Conservation (phyloP, 495 filamentous ascomycete genomes). For the Terfezia boudieri region DNA sequence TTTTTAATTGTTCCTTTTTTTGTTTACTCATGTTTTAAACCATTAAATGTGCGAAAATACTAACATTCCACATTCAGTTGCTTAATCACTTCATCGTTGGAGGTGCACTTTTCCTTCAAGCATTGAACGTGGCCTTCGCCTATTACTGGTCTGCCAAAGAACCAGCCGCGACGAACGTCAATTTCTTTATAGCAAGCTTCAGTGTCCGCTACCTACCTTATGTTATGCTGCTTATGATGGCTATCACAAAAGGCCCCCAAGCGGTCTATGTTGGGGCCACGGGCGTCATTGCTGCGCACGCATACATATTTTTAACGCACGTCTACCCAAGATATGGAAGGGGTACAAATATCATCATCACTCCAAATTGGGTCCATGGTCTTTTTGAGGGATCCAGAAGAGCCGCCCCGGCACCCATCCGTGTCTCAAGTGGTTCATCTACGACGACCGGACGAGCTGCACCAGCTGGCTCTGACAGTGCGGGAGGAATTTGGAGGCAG, state of each 20-base stretch:
- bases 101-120: slow-evolving; percentile 12
- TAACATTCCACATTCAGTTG: background rate
- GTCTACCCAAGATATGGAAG: slow-evolving; percentile 16
- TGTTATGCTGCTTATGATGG: slow-evolving; percentile 15
- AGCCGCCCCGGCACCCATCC: background rate
- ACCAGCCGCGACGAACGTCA: slow-evolving; percentile 4
- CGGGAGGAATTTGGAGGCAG: background rate
- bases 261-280: slow-evolving; percentile 10
- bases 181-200: slow-evolving; percentile 16
- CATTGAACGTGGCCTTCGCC: slow-evolving; percentile 13
- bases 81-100: slow-evolving; percentile 12
- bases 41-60: no score
- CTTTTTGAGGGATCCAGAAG: slow-evolving; percentile 5
- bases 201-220: slow-evolving; percentile 17
- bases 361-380: slow-evolving; percentile 10
- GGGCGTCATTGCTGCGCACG: slow-evolving; percentile 13
- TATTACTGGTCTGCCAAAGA: slow-evolving; percentile 17
- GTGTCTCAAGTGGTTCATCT: background rate
- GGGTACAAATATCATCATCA: slow-evolving; percentile 9
- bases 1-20: background rate
- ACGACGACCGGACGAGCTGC: background rate
- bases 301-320: slow-evolving; percentile 17
- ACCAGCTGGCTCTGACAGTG: background rate
- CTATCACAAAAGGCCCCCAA: slow-evolving; percentile 7
- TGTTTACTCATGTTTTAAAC: background rate